These are phyloP conservation scores for Aspergillus ostianus DNA, from an alignment of 495 filamentous ascomycete species.

Conservation along the genomic window DNA sequence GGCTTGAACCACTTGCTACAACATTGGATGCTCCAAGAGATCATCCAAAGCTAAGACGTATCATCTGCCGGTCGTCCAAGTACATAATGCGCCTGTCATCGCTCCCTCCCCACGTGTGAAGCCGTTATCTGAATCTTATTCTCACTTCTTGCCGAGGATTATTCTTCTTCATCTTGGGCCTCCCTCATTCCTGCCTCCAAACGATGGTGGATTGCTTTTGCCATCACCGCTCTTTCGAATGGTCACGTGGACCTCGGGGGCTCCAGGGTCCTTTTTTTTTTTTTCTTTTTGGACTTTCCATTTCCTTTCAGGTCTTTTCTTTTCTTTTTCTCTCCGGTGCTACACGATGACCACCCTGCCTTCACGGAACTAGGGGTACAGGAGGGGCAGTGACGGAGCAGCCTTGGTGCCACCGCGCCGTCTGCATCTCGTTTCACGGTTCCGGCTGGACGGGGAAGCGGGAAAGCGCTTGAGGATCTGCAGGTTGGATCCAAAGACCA, in stretches of 20 bases:
- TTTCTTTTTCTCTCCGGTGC: neutral
- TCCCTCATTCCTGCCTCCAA: neutral
- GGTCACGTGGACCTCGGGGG: neutral
- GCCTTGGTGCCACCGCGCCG: slow-evolving; percentile 18
- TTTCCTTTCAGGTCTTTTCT: neutral
- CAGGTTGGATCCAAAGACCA: slow-evolving; percentile 19
- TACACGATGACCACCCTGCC: neutral
- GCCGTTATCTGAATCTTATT: slow-evolving; percentile 13
- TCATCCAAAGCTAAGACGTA: slow-evolving; percentile 18
- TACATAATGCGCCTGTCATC: slow-evolving; percentile 11
- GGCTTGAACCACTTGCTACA: slow-evolving; percentile 13
- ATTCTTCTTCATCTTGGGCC: neutral
- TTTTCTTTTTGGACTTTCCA: too few relatives aligned
- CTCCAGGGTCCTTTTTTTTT: neutral
- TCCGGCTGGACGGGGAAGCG: slow-evolving; percentile 29
- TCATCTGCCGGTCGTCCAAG: slow-evolving; percentile 13
- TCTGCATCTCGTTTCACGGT: slow-evolving; percentile 19
- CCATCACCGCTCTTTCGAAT: neutral
- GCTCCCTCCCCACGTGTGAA: slow-evolving; percentile 14
- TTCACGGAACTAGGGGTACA: slow-evolving; percentile 4
- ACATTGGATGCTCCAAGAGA: slow-evolving; percentile 12
- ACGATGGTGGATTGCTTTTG: neutral
- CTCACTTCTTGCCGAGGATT: neutral
- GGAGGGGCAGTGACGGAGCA: slow-evolving; percentile 9
- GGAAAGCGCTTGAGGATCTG: slow-evolving; percentile 21